A percentile compares a stretch with the other conserved stretches of the same genome.
These are phyloP conservation scores for Fraxinus platypoda DNA, from an alignment of 305 asterid genomes.

Conservation along the genomic window DNA sequence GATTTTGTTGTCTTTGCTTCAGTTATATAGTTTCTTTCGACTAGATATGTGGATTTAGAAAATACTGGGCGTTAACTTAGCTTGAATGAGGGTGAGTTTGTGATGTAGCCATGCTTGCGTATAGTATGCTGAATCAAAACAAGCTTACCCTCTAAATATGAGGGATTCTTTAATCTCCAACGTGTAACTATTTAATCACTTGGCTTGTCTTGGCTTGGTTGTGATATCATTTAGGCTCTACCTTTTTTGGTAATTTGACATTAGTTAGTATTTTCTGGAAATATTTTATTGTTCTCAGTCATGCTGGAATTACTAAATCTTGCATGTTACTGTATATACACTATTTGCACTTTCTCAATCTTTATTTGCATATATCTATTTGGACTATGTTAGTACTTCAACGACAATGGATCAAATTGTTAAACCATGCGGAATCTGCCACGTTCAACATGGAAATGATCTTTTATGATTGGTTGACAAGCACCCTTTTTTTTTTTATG, in stretches of 20 bases:
- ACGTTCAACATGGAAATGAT: background rate
- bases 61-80: background rate
- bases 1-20: background rate
- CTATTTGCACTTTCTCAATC: background rate
- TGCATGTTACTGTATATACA: background rate
- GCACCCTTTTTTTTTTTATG: background rate
- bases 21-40: background rate
- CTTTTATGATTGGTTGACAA: background rate
- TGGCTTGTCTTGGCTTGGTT: background rate
- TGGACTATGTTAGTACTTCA: background rate
- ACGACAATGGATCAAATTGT: background rate
- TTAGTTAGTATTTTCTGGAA: background rate
- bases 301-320: background rate
- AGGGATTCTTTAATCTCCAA: background rate
- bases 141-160: background rate
- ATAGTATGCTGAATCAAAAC: background rate
- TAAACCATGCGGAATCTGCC: background rate
- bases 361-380: background rate
- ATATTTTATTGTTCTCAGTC: background rate
- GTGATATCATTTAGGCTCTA: background rate
- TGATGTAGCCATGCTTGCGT: background rate
- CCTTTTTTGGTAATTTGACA: background rate
- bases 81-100: background rate
- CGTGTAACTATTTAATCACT: background rate
- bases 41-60: conserved; percentile 1